These are phyloP conservation scores for Hansenula sp. DNA, from an alignment of 1,139 yeast genomes.

Conservation along the genomic window DNA sequence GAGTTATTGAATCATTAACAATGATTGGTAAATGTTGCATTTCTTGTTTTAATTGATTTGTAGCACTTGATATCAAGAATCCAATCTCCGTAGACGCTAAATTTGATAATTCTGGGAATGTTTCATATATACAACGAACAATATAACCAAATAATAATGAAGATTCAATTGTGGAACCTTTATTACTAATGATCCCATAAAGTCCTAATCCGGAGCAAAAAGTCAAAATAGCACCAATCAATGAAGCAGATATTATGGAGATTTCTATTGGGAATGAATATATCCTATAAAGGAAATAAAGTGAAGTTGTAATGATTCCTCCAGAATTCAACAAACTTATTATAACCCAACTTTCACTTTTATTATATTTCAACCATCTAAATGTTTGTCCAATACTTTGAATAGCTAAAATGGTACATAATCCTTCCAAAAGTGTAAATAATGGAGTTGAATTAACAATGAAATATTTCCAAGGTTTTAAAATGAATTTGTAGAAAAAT, in stretches of 20 bases:
- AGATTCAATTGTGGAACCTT: conserved; percentile 86
- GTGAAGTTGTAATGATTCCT: conserved; percentile 66
- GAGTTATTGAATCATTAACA: conserved; percentile 22
- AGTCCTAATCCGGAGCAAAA: conserved; percentile 70
- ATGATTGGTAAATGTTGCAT: conserved; percentile 18
- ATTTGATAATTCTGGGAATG: conserved; percentile 74
- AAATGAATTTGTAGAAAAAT: conserved; percentile 32
- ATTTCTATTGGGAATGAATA: conserved; percentile 71
- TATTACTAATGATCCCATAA: conserved; percentile 78
- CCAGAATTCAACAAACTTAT: conserved; percentile 73
- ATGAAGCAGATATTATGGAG: conserved; percentile 71
- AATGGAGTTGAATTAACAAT: conserved; percentile 81
- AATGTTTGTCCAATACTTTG: conserved; percentile 89
- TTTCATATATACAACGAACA: conserved; percentile 87
- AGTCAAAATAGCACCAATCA: conserved; percentile 82
- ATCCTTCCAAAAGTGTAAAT: conserved; percentile 87
- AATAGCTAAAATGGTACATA: conserved; percentile 82
- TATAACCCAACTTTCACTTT: conserved; percentile 75
- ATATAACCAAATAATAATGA: conserved; percentile 84
- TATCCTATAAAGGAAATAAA: conserved; percentile 78
- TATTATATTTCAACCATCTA: conserved; percentile 53
- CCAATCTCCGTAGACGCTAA: conserved; percentile 36
- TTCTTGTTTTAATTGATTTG: conserved; percentile 25
- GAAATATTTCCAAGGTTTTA: conserved; percentile 64
- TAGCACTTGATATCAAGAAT: conserved; percentile 29